Evolutionary conservation across 257 asterid genomes (phyloP).

Genomic region (Fraxinus quadrangulata): DNA sequence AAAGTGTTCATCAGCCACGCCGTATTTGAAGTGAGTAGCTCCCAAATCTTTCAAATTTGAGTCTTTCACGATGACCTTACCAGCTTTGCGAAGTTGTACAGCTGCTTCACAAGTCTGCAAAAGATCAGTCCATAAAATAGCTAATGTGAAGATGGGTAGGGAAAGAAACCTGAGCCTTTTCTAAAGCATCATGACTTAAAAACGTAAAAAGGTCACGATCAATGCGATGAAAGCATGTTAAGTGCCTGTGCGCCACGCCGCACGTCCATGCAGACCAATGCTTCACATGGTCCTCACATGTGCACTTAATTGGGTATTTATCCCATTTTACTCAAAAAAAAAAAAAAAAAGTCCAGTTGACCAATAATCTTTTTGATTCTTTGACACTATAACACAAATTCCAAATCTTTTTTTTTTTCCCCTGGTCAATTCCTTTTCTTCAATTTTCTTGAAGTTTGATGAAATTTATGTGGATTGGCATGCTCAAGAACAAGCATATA

Average conservation of each 20-base stretch:
- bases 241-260: background rate
- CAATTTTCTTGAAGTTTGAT: background rate
- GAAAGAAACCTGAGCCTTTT: no score
- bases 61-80: conserved; percentile 68
- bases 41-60: conserved; percentile 68
- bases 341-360: no score
- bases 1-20: conserved; percentile 74
- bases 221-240: no score
- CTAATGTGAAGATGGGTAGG: background rate
- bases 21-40: conserved; percentile 59
- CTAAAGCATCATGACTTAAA: no score
- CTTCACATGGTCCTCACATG: no score
- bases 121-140: background rate
- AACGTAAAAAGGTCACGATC: no score
- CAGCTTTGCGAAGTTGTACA: conserved; percentile 79
- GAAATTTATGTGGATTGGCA: no score
- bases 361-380: no score
- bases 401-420: background rate
- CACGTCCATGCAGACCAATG: no score
- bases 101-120: conserved; percentile 86
- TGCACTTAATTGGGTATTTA: no score
- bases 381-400: background rate
- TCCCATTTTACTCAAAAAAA: no score
- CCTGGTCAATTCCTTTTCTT: background rate
- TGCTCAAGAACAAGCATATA: background rate